These are phyloP conservation scores for Turnera subulata DNA, from an alignment of 345 rosid genomes.

Conservation along the genomic window DNA sequence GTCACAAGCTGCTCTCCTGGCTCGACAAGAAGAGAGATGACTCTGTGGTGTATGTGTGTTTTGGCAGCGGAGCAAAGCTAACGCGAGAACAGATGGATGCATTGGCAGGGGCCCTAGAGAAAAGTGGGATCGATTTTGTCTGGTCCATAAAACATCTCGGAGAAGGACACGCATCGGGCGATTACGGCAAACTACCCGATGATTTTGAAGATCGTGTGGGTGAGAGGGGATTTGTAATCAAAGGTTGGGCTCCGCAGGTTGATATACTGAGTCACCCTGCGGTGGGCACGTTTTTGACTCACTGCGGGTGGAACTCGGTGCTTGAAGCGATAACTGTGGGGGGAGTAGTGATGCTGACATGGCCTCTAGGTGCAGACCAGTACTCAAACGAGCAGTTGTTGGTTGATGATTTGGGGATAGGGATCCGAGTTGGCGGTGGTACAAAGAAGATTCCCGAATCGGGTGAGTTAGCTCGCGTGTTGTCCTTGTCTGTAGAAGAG, in stretches of 20 bases:
- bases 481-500: constrained; percentile 26
- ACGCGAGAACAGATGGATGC: constrained; percentile 31
- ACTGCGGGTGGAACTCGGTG: constrained; percentile 63
- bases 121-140: constrained; percentile 41
- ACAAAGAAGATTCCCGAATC: constrained; percentile 33
- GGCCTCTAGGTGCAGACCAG: constrained; percentile 64
- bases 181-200: neutral
- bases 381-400: constrained; percentile 35
- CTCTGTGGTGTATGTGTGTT: constrained; percentile 62
- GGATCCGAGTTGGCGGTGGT: constrained; percentile 43
- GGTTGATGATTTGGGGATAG: constrained; percentile 52
- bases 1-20: constrained; percentile 37
- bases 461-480: constrained; percentile 22
- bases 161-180: constrained; percentile 8
- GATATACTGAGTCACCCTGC: constrained; percentile 37
- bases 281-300: constrained; percentile 50
- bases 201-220: constrained; percentile 46
- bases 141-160: constrained; percentile 27
- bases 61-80: constrained; percentile 55
- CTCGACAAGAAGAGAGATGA: constrained; percentile 35
- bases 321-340: constrained; percentile 44
- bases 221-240: constrained; percentile 38
- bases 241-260: constrained; percentile 56
- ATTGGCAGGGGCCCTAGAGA: constrained; percentile 40
- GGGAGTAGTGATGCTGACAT: constrained; percentile 44